A percentile compares a stretch with the other conserved stretches of the same genome.
Conservation (phyloP, 306 rosid species). For the Vicia sativa region DNA sequence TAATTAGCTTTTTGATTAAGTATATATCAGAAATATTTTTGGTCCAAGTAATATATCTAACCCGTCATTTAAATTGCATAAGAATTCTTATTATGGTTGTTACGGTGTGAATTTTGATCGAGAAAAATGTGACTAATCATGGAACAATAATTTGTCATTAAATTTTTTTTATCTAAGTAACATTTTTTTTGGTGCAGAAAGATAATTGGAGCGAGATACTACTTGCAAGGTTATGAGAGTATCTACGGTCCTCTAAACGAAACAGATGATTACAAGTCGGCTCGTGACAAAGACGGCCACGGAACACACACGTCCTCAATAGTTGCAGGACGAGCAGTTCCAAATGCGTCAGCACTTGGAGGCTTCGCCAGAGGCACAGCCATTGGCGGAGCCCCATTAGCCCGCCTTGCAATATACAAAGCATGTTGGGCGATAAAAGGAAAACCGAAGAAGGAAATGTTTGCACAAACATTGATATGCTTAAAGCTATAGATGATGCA, state of each 20-base stretch:
- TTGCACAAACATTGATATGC: constrained; percentile 70
- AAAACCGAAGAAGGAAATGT: constrained; percentile 64
- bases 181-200: constrained; percentile 49
- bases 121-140: too few relatives aligned
- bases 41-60: too few relatives aligned
- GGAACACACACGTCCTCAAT: constrained; percentile 93
- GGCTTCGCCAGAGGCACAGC: constrained; percentile 78
- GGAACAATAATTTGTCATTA: too few relatives aligned
- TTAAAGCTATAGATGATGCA: constrained; percentile 92
- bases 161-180: background rate
- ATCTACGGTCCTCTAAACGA: constrained; percentile 55
- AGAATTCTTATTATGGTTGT: too few relatives aligned
- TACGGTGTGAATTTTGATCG: background rate
- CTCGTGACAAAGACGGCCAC: constrained; percentile 89
- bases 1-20: too few relatives aligned
- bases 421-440: constrained; percentile 92
- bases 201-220: constrained; percentile 82
- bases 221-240: constrained; percentile 63
- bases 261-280: constrained; percentile 66
- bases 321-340: constrained; percentile 64
- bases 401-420: constrained; percentile 79
- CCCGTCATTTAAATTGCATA: too few relatives aligned
- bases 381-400: constrained; percentile 80
- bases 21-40: too few relatives aligned
- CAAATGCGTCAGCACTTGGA: constrained; percentile 55